Percentiles rank a stretch among this genome's conserved stretches.
Conservation (phyloP, 2,329 filamentous ascomycete species). For the Colletotrichum orbiculare region DNA sequence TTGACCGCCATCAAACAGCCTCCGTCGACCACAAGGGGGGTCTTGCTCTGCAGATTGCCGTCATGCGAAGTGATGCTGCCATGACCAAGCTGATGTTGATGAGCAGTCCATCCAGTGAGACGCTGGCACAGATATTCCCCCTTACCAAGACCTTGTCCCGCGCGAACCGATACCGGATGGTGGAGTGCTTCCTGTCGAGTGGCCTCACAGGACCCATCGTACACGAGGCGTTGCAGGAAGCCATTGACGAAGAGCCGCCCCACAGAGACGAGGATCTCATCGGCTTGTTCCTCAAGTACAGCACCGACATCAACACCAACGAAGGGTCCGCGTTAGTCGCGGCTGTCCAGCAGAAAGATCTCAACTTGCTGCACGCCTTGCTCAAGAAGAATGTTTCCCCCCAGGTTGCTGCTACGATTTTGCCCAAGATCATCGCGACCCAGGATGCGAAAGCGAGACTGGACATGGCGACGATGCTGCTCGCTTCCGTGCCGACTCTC, state of each 20-base stretch:
- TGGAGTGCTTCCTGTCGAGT: constrained; percentile 60
- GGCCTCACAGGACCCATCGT: constrained; percentile 59
- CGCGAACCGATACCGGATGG: constrained; percentile 58
- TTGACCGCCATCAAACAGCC: constrained; percentile 59
- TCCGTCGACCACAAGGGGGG: constrained; percentile 65
- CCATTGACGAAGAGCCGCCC: constrained; percentile 60
- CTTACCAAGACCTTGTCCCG: constrained; percentile 55
- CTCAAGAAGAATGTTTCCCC: constrained; percentile 58
- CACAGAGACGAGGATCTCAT: constrained; percentile 64
- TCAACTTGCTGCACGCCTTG: constrained; percentile 56
- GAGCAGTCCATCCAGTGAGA: constrained; percentile 58
- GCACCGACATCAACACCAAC: constrained; percentile 66
- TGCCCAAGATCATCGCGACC: constrained; percentile 60
- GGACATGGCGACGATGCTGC: constrained; percentile 59
- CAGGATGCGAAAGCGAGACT: constrained; percentile 54
- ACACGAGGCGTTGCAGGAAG: constrained; percentile 62
- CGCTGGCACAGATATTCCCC: constrained; percentile 61
- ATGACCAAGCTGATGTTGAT: constrained; percentile 60
- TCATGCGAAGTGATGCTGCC: constrained; percentile 55
- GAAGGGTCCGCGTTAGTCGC: constrained; percentile 60
- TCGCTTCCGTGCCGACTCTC: constrained; percentile 57
- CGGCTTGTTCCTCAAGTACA: constrained; percentile 61
- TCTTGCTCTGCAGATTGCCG: constrained; percentile 61
- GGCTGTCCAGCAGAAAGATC: constrained; percentile 60
- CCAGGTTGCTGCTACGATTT: constrained; percentile 58